phyloP scores from a whole-genome alignment of 495 filamentous ascomycete genomes.

The Xylaria acuta region DNA sequence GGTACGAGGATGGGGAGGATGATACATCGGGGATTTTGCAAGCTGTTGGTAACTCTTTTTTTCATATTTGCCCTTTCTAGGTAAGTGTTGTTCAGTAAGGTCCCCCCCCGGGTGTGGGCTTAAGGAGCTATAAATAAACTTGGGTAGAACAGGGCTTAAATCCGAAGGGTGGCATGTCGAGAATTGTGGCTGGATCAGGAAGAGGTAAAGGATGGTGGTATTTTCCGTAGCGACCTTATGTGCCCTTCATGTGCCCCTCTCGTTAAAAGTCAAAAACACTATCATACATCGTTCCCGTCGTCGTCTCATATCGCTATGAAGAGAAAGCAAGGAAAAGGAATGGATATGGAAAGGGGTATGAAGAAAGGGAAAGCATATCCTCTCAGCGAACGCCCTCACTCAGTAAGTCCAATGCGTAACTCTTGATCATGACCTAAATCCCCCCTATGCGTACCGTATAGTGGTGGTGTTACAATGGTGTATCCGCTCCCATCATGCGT shows the following conservation, averaged over 20 bases:
- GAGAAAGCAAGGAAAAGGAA: constrained; percentile 13
- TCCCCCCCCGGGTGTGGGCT: background rate
- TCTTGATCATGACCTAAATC: constrained; percentile 14
- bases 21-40: background rate
- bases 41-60: background rate
- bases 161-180: background rate
- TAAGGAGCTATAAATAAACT: constrained; percentile 20
- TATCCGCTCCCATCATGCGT: constrained; percentile 25
- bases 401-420: constrained; percentile 13
- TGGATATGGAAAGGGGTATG: constrained; percentile 9
- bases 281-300: constrained; percentile 28
- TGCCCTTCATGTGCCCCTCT: constrained; percentile 1
- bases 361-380: constrained; percentile 21
- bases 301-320: constrained; percentile 22
- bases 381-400: constrained; percentile 19
- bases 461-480: constrained; percentile 25
- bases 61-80: constrained; percentile 1
- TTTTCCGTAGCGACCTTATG: constrained; percentile 7
- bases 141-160: background rate
- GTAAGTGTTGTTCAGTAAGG: background rate
- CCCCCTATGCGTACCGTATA: background rate
- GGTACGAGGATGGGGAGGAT: background rate
- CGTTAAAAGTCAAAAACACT: constrained; percentile 7
- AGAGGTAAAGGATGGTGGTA: constrained; percentile 15
- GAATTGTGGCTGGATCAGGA: background rate